Percentiles rank a stretch among this genome's conserved stretches.
These are phyloP conservation scores for Ambrosia artemisiifolia DNA, from an alignment of 129 eudicot species.

Conservation along the genomic window DNA sequence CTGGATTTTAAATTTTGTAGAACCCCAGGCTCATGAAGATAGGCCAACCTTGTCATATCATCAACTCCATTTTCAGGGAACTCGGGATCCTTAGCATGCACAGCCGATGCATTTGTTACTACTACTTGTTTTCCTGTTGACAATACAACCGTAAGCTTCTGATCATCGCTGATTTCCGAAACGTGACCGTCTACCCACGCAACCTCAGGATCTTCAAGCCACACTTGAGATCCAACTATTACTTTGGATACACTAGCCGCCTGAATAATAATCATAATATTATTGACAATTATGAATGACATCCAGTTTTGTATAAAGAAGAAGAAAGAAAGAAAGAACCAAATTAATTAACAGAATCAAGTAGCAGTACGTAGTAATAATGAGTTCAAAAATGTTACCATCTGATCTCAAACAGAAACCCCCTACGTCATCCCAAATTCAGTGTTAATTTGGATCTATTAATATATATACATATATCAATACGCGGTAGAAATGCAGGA, in stretches of 20 bases:
- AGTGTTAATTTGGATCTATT: too few relatives aligned
- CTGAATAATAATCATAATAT: neutral
- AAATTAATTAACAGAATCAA: too few relatives aligned
- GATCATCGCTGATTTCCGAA: constrained; percentile 59
- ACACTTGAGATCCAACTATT: constrained; percentile 78
- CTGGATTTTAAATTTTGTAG: constrained; percentile 64
- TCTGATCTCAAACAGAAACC: too few relatives aligned
- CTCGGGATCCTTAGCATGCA: constrained; percentile 71
- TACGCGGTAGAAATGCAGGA: too few relatives aligned
- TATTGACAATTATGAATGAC: too few relatives aligned
- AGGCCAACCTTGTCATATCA: constrained; percentile 91
- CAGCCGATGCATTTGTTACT: constrained; percentile 39
- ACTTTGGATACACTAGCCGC: constrained; percentile 49
- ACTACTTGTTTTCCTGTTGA: constrained; percentile 62
- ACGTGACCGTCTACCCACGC: constrained; percentile 93
- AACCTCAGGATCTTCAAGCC: constrained; percentile 90
- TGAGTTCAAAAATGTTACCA: too few relatives aligned
- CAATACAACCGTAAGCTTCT: constrained; percentile 47
- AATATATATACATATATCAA: too few relatives aligned
- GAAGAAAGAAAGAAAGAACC: too few relatives aligned
- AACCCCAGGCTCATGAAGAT: constrained; percentile 94
- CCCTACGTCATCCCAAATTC: too few relatives aligned
- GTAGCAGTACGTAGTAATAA: too few relatives aligned
- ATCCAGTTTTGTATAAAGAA: too few relatives aligned
- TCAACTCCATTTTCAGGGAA: constrained; percentile 72